Evolutionary conservation across 116 monocot species (phyloP), one percentile per base, ranked within the genome.

Genomic region (Cymodocea nodosa): DNA sequence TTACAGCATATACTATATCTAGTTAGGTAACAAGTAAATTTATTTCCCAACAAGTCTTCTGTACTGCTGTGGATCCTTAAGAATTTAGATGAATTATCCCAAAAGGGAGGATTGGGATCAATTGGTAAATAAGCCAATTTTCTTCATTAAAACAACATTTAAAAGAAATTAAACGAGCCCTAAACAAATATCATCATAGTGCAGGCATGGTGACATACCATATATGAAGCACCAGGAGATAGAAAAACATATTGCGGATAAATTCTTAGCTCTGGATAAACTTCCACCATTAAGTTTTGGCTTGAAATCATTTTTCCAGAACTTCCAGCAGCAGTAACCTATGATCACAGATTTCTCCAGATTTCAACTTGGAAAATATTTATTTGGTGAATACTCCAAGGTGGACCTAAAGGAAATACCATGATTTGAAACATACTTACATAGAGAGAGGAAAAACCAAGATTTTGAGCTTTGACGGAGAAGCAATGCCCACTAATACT

Each of bases 251-350:
- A 83, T 48, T 71, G 69, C 50, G 97, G 97, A 76, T 80, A 69
- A 37, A 97, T 36, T 67, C 51, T 73, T 25, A 97, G 68, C 66
- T 71, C 85, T 56, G 73, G 70, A 71, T 83, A 97, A 65, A 97
- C 88, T 78, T 97, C 97, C 69, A 97, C 81, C 68, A 83, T 87
- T 65, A 97, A 50, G 64, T 62, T 63, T 77, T 97, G 79, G 72
- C 97, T 97, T 9, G 70, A 55, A 51, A 83, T 75, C 67, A 80
- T 82, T 68, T 56, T 67, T 68, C 85, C 91, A 76, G 81, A 76
- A 40, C 62, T 50, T 73, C 78, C 77, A 35, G 59, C 78, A 23
- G 69, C 65, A 70, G 78, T 85, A 51, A 85, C 83, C 97, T 97
- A 80, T 69, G 44, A 44, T 9, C 12, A 44, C 12, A 44, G 12